Conservation (phyloP, 2,329 filamentous ascomycete genomes). For the Ceratocystiopsis sp. region DNA sequence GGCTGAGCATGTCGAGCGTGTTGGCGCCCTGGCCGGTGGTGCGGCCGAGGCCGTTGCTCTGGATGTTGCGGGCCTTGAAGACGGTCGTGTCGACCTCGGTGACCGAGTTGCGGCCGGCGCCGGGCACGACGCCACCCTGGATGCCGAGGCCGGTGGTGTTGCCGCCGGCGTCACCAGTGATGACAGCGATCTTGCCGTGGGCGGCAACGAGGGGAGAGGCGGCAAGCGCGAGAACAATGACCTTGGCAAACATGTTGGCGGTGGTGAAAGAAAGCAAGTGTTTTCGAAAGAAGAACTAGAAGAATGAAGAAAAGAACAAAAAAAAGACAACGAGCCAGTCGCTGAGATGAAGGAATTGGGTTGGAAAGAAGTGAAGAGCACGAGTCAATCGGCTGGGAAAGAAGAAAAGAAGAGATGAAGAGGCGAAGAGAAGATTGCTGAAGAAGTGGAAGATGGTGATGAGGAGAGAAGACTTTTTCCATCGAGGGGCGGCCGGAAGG, state of each 20-base stretch:
- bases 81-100: slow-evolving; percentile 29
- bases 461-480: no score
- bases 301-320: neutral
- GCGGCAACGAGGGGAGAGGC: slow-evolving; percentile 15
- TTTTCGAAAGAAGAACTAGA: slow-evolving; percentile 1
- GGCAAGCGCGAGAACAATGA: slow-evolving; percentile 14
- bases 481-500: no score
- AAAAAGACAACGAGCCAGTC: neutral
- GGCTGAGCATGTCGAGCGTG: slow-evolving; percentile 15
- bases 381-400: slow-evolving; percentile 1
- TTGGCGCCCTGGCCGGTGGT: slow-evolving; percentile 21
- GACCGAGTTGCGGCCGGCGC: slow-evolving; percentile 22
- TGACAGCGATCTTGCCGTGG: slow-evolving; percentile 16
- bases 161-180: slow-evolving; percentile 20
- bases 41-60: slow-evolving; percentile 21
- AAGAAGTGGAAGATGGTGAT: neutral
- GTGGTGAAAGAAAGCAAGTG: slow-evolving; percentile 5
- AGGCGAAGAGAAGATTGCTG: neutral
- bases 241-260: slow-evolving; percentile 13
- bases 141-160: slow-evolving; percentile 26
- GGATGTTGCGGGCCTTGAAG: slow-evolving; percentile 19
- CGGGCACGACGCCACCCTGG: slow-evolving; percentile 22
- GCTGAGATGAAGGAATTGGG: neutral
- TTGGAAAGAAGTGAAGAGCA: neutral
- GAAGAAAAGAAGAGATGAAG: slow-evolving; percentile 8